These are phyloP conservation scores for Paraphoma chrysanthemicola DNA, from an alignment of 2,329 filamentous ascomycete genomes.

Conservation along the genomic window DNA sequence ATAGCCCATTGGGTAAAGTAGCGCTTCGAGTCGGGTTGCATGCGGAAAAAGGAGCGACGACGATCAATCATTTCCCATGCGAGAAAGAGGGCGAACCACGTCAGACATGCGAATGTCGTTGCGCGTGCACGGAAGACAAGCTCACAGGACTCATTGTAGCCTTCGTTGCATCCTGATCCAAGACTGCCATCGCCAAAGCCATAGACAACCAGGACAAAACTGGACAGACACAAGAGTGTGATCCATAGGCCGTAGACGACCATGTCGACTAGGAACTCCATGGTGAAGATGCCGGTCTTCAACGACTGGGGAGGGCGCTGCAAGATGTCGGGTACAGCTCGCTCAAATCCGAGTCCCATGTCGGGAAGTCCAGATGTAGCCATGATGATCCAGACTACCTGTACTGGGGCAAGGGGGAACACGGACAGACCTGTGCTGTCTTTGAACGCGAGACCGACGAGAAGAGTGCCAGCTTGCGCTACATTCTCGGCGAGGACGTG, in stretches of 20 bases:
- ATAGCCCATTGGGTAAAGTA: constrained; percentile 64
- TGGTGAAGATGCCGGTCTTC: constrained; percentile 48
- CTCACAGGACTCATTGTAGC: constrained; percentile 39
- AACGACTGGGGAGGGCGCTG: constrained; percentile 72
- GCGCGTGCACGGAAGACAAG: constrained; percentile 64
- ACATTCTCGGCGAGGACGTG: constrained; percentile 80
- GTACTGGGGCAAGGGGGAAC: constrained; percentile 83
- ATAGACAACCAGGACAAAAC: constrained; percentile 46
- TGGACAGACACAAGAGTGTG: constrained; percentile 36
- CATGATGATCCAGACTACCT: constrained; percentile 96
- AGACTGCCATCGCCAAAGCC: constrained; percentile 43
- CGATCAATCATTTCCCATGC: constrained; percentile 81
- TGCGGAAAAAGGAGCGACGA: constrained; percentile 76
- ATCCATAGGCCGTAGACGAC: constrained; percentile 48
- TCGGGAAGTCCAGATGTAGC: constrained; percentile 79
- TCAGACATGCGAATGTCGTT: constrained; percentile 76
- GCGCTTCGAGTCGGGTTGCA: constrained; percentile 67
- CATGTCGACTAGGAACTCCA: constrained; percentile 48
- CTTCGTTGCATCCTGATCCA: constrained; percentile 44
- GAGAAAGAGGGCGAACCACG: constrained; percentile 78
- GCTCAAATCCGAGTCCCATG: constrained; percentile 84
- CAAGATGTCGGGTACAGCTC: constrained; percentile 78
- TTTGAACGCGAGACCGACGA: constrained; percentile 83
- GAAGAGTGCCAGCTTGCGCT: constrained; percentile 80
- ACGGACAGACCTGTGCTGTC: constrained; percentile 75